Base-by-base conservation (phyloP, 2,329 filamentous ascomycete genomes). In the Phialemonium atrogriseum region DNA sequence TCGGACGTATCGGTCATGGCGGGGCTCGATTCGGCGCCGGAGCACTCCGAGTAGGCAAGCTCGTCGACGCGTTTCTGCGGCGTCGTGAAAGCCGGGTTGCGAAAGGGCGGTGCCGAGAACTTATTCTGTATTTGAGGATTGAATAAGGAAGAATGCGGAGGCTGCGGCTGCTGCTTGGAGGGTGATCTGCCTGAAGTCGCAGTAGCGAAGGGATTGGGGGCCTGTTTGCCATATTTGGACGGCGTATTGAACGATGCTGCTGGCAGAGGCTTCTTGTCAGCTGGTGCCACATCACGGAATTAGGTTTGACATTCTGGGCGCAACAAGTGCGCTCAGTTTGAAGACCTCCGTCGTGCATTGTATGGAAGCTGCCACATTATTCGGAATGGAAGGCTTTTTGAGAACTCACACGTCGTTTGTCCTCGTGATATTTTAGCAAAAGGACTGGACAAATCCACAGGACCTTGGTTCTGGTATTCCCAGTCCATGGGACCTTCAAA, bases 401-500 rank as follows among this genome's bases (percentile, higher is more conserved):
- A n/a, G n/a, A 24, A 56, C 61, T 42, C 37, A 71, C 70, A 54
- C 39, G 57, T 60, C 30, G 61, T 54, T 28, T 54, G 49, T 24
- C 52, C 49, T 45, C 54, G 64, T 1, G 63, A 60, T 22, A 69
- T 62, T 40, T 74, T 70, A 13, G 68, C 62, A 50, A 79, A 80
- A 3, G 76, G 76, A 41, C 74, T 78, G 8, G 70, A 73, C 12
- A 65, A 66, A 54, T 80, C 76, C 38, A 74, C 54, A 12, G 73
- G 73, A 2, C 67, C 73, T 28, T 59, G 54, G 38, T 62, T 64
- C 44, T 78, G 67, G 51, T 75, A 80, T 49, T 80, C 72, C 70
- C 72, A 80, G 45, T 80, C 76, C 76, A 80, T 80, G 40, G 62
- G 73, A 39, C 70, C 62, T 54, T 79, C 74, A 41, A 62, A 68